A percentile compares a stretch with the other conserved stretches of the same genome.
These are phyloP conservation scores for Carex myosuroides DNA, from an alignment of 176 grass and related monocot species.

Conservation along the genomic window DNA sequence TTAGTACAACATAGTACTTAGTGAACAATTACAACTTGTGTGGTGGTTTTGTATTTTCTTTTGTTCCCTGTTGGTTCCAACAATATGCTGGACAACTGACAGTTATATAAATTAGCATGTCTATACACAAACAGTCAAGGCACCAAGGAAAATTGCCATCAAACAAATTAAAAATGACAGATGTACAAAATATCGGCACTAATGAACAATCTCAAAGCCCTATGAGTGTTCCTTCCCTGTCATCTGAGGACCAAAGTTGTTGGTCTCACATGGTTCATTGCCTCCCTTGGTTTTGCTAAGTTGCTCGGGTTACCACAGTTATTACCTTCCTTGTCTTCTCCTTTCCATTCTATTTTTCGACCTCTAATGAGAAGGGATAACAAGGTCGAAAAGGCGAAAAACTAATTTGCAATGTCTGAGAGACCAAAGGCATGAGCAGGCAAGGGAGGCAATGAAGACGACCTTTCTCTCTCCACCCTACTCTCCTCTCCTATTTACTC, in stretches of 20 bases:
- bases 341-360: background rate
- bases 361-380: constrained; percentile 2
- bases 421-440: background rate
- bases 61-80: background rate
- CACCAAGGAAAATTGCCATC: background rate
- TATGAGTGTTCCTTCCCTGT: background rate
- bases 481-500: background rate
- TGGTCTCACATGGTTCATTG: background rate
- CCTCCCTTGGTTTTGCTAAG: background rate
- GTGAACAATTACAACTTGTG: background rate
- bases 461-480: background rate
- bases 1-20: background rate
- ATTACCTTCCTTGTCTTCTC: background rate
- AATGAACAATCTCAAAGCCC: background rate
- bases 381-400: background rate
- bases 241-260: background rate
- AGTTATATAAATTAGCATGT: background rate
- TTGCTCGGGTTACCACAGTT: background rate
- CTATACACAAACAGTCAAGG: background rate
- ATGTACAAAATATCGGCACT: background rate
- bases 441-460: background rate
- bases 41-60: too few relatives aligned
- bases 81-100: background rate
- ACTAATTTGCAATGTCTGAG: background rate
- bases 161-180: background rate